phyloP scores from a whole-genome alignment of 2,329 filamentous ascomycete genomes.

The Fusarium torreyae region DNA sequence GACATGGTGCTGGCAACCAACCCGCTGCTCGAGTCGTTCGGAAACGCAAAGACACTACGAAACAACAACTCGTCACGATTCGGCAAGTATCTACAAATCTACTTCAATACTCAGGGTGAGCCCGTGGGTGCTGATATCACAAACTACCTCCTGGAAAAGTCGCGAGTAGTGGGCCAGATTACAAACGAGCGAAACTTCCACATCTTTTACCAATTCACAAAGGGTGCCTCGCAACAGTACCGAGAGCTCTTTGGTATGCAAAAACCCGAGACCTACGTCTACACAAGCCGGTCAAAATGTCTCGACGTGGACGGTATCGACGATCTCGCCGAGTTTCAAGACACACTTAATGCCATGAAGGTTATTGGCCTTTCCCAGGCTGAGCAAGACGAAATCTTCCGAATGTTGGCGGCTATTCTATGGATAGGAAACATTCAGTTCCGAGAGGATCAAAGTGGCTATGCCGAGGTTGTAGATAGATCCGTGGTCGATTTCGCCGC shows the following conservation, averaged over 20 bases:
- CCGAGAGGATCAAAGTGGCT: slow-evolving; percentile 88
- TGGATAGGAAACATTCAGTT: slow-evolving; percentile 98
- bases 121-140: slow-evolving; percentile 97
- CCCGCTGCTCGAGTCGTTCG: slow-evolving; percentile 95
- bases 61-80: slow-evolving; percentile 99
- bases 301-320: slow-evolving; percentile 95
- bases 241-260: slow-evolving; percentile 91
- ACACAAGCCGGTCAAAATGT: slow-evolving; percentile 95
- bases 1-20: slow-evolving; percentile 99
- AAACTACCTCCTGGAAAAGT: slow-evolving; percentile 97
- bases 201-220: slow-evolving; percentile 99
- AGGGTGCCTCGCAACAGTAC: slow-evolving; percentile 90
- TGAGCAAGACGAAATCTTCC: slow-evolving; percentile 97
- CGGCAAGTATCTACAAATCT: slow-evolving; percentile 97
- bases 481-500: slow-evolving; percentile 96
- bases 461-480: slow-evolving; percentile 88
- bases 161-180: slow-evolving; percentile 95
- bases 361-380: slow-evolving; percentile 89
- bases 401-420: slow-evolving; percentile 90
- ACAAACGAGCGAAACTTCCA: slow-evolving; percentile 97
- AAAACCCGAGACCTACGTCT: slow-evolving; percentile 91
- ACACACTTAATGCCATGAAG: slow-evolving; percentile 94
- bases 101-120: slow-evolving; percentile 93
- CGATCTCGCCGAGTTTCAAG: slow-evolving; percentile 88
- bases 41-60: slow-evolving; percentile 96